Conservation (phyloP, 305 asterid species). For the Rubia peregrina region DNA sequence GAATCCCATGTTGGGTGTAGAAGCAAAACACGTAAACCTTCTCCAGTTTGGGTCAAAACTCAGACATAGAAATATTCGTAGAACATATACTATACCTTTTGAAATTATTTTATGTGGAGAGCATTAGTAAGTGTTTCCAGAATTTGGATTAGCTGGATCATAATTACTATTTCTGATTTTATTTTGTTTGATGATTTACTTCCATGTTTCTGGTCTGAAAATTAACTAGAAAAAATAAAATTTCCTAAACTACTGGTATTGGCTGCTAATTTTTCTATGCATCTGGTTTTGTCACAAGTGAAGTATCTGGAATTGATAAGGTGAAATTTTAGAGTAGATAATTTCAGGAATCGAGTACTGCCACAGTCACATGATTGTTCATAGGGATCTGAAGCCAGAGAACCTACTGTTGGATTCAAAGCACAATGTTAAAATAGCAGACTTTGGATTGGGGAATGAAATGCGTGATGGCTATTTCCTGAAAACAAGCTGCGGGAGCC, state of each 20-base stretch:
- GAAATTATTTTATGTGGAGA: background rate
- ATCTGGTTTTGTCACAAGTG: background rate
- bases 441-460: constrained; percentile 54
- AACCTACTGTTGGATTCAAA: constrained; percentile 54
- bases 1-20: too few species aligned
- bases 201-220: background rate
- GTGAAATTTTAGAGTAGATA: constrained; percentile 31
- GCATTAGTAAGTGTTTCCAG: background rate
- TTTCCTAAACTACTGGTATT: background rate
- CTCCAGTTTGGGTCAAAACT: background rate
- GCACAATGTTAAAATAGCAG: constrained; percentile 48
- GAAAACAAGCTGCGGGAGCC: constrained; percentile 60
- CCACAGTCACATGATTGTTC: constrained; percentile 50
- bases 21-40: background rate
- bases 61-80: background rate
- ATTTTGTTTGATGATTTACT: background rate
- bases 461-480: constrained; percentile 66
- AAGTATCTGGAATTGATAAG: background rate
- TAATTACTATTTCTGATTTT: background rate
- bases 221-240: background rate
- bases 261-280: background rate
- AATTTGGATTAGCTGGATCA: background rate
- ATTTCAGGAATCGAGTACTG: constrained; percentile 61
- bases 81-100: too few species aligned
- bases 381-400: constrained; percentile 70